Evolutionary conservation across 2,329 filamentous ascomycete species (phyloP).

Genomic region (Fusarium luffae): DNA sequence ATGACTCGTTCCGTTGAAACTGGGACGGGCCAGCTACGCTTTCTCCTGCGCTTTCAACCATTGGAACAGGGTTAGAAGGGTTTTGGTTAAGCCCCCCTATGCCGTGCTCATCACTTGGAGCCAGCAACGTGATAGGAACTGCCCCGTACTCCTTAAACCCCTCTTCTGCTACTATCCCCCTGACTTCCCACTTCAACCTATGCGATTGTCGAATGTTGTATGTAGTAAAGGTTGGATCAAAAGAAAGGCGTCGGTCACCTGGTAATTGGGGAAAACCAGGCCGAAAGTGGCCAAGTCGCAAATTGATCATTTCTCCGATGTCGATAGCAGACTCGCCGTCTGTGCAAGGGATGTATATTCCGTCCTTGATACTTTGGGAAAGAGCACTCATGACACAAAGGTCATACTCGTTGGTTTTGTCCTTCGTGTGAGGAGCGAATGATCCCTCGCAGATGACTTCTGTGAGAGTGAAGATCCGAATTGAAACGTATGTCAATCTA

Average conservation of each 20-base stretch:
- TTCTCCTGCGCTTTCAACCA: neutral
- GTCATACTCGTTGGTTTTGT: slow-evolving; percentile 2
- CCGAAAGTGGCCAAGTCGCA: slow-evolving; percentile 10
- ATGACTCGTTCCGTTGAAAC: slow-evolving; percentile 1
- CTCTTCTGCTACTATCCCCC: slow-evolving; percentile 5
- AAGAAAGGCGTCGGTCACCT: neutral
- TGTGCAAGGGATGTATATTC: slow-evolving; percentile 20
- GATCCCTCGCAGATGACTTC: slow-evolving; percentile 17
- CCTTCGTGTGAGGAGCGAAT: neutral
- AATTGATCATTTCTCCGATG: slow-evolving; percentile 20
- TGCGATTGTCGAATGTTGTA: slow-evolving; percentile 46
- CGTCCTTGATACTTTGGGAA: accelerated
- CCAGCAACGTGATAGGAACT: slow-evolving; percentile 2
- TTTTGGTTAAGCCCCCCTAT: neutral
- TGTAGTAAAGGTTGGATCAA: slow-evolving; percentile 43
- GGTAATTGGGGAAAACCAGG: neutral
- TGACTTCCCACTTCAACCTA: slow-evolving; percentile 36
- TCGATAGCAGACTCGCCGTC: slow-evolving; percentile 5
- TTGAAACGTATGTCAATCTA: slow-evolving; percentile 28
- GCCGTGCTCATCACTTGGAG: slow-evolving; percentile 12
- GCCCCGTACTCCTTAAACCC: neutral
- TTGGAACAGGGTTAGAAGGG: too few relatives aligned
- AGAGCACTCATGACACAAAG: slow-evolving; percentile 1
- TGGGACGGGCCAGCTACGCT: neutral
- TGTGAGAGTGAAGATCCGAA: slow-evolving; percentile 13